A percentile compares a stretch with the other conserved stretches of the same genome.
Conservation (phyloP, 129 eudicot species). For the Cynara cardunculus region DNA sequence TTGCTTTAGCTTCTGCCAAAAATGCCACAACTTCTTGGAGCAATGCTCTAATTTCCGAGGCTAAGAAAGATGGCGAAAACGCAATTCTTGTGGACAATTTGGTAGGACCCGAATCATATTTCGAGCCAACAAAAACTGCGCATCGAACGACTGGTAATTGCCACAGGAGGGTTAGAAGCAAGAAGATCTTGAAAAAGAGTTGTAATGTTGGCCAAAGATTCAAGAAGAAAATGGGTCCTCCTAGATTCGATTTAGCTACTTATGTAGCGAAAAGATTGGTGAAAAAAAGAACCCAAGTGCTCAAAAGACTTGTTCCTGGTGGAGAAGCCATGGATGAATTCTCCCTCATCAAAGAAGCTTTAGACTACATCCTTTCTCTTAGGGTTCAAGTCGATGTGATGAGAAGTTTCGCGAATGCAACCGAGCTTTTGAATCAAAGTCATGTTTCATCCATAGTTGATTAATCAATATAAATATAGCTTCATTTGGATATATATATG, state of each 20-base stretch:
- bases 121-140: background rate
- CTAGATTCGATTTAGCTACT: conserved; percentile 22
- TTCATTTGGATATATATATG: conserved; percentile 1
- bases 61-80: conserved; percentile 34
- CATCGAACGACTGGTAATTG: background rate
- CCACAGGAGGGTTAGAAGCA: conserved; percentile 38
- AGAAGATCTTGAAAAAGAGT: conserved; percentile 50
- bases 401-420: conserved; percentile 50
- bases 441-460: conserved; percentile 1
- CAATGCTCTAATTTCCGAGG: conserved; percentile 51
- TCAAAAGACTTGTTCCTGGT: conserved; percentile 75
- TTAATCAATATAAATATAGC: conserved; percentile 9
- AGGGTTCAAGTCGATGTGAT: conserved; percentile 78
- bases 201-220: conserved; percentile 20
- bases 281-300: conserved; percentile 63
- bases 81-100: conserved; percentile 34
- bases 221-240: conserved; percentile 18
- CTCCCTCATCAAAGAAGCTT: conserved; percentile 64
- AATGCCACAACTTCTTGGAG: conserved; percentile 53
- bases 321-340: conserved; percentile 69
- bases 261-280: conserved; percentile 58
- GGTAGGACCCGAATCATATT: conserved; percentile 15
- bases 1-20: conserved; percentile 83
- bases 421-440: conserved; percentile 39
- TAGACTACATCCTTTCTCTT: conserved; percentile 68